A percentile compares a stretch with the other conserved stretches of the same genome.
Conservation (phyloP, 805 yeast genomes). For the Cyberlindnera americana region DNA sequence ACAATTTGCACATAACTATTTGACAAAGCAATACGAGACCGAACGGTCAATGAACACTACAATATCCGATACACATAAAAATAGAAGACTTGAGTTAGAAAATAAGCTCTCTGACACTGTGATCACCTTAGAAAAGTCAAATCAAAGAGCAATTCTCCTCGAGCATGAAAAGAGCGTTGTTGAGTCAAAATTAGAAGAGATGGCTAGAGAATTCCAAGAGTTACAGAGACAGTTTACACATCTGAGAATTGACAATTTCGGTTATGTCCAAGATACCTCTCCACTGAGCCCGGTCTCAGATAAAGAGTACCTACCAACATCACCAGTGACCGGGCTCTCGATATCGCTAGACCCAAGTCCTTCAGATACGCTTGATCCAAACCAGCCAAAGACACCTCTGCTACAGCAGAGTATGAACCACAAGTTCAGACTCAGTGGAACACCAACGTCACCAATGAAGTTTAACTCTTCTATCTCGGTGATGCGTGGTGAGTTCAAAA, state of each 20-base stretch:
- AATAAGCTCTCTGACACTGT: slow-evolving; percentile 43
- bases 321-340: slow-evolving; percentile 26
- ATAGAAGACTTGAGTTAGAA: slow-evolving; percentile 48
- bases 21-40: slow-evolving; percentile 64
- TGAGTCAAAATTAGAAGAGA: slow-evolving; percentile 29
- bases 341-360: slow-evolving; percentile 12
- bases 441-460: slow-evolving; percentile 23
- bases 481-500: slow-evolving; percentile 65
- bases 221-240: slow-evolving; percentile 43
- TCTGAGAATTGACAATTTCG: slow-evolving; percentile 30
- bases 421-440: slow-evolving; percentile 3
- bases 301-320: slow-evolving; percentile 23
- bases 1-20: slow-evolving; percentile 66
- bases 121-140: slow-evolving; percentile 34
- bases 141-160: slow-evolving; percentile 32
- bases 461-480: slow-evolving; percentile 46
- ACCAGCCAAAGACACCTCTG: slow-evolving; percentile 24
- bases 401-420: slow-evolving; percentile 19
- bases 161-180: slow-evolving; percentile 36
- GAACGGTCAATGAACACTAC: slow-evolving; percentile 55
- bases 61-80: slow-evolving; percentile 49
- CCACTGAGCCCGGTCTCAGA: slow-evolving; percentile 13
- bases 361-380: background rate
- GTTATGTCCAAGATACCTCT: slow-evolving; percentile 15
- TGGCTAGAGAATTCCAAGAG: slow-evolving; percentile 39